These are phyloP conservation scores for Prunus dulcis DNA, from an alignment of 306 rosid species.

Conservation along the genomic window DNA sequence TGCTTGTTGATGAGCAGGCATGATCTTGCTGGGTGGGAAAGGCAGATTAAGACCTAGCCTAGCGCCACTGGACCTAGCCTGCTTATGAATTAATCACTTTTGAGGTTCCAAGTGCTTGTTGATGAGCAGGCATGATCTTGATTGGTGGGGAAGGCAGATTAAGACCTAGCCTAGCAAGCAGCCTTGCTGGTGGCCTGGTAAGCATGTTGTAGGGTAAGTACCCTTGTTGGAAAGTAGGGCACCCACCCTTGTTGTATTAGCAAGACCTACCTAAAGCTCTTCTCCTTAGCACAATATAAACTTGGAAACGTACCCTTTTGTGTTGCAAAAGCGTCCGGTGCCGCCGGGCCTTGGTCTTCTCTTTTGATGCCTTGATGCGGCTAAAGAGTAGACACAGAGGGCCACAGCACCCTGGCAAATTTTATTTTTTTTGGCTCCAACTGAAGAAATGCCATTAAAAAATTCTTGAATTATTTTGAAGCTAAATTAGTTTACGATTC, in stretches of 20 bases:
- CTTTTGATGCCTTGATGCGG: conserved; percentile 12
- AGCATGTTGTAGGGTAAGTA: conserved; percentile 28
- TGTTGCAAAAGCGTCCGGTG: background rate
- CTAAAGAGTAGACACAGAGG: conserved; percentile 24
- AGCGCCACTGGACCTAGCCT: background rate
- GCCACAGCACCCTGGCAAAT: conserved; percentile 29
- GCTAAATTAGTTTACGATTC: background rate
- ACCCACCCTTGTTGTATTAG: conserved; percentile 13
- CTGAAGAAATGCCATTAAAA: background rate
- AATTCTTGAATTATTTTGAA: background rate
- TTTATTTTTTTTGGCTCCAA: conserved; percentile 8
- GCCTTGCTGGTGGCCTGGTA: background rate
- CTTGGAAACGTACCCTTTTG: background rate
- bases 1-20: conserved; percentile 26
- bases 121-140: conserved; percentile 22
- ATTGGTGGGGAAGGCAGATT: conserved; percentile 23
- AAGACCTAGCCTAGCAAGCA: background rate
- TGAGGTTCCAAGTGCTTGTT: conserved; percentile 12
- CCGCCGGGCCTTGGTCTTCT: background rate
- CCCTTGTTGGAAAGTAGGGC: conserved; percentile 9
- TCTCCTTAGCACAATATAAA: conserved; percentile 9
- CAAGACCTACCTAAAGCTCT: background rate
- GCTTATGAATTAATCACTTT: background rate
- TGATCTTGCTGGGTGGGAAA: conserved; percentile 24
- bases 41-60: conserved; percentile 21